Evolutionary conservation across 345 rosid genomes (phyloP), one percentile per base, ranked within the genome.

Genomic region (Heritiera fomes): DNA sequence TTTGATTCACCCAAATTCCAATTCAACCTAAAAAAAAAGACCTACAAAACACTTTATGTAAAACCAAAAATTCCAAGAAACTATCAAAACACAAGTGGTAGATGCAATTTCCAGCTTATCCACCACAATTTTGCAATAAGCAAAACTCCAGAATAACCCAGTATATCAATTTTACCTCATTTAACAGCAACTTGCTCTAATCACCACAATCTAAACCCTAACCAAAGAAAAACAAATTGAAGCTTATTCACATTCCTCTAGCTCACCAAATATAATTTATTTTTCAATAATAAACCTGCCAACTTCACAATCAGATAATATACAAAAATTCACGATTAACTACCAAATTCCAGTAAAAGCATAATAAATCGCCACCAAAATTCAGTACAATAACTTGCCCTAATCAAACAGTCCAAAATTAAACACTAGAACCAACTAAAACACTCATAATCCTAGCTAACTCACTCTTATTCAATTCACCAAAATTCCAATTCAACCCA

Each of bases 401-500:
- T 72, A 53, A 72, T 10, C 23, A 53, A 34, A 72, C 62, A 53
- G 9, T 9, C 49, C 46, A 55, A 55, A 46, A 13, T 53, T 72
- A 34, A 34, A 41, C 75, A 52, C 28, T 38, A 34, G 17, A 53
- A 8, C 15, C 32, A 15, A 61, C 45, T 45, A 62, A 47, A 75
- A 62, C 7, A 63, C 15, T n/a, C 71, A 10, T 15, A 17, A 75
- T 60, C 38, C 76, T 10, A 55, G 50, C 46, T 38, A 5, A 50
- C 2, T 8, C 32, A 64, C 30, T 46, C 13, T n/a, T 56, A 58
- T 43, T 17, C 17, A 80, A 80, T 62, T 72, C 69, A 23, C 77
- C 47, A 71, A 63, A 78, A 75, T 71, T 67, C 34, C 67, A 76
- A 34, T 76, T 34, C 81, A 71, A 69, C 5, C 68, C 32, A 55